Evolutionary conservation across 2,329 filamentous ascomycete species (phyloP), one percentile per base, ranked within the genome.

Genomic region (Beauveria rudraprayagi): DNA sequence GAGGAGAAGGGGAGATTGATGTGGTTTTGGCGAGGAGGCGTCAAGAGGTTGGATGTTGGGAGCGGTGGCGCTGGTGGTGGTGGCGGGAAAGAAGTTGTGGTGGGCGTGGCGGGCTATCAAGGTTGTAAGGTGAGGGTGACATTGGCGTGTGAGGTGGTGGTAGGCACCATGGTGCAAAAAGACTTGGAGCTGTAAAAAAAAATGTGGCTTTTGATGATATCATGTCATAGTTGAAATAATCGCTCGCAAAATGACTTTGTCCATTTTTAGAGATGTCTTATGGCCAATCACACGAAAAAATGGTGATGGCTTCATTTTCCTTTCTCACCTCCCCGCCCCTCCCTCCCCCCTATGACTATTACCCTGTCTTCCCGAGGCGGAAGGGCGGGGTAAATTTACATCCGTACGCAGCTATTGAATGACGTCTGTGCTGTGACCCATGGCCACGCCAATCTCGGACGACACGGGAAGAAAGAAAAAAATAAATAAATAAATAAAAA

Each of bases 81-180:
- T n/a, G 79, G 78, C 5, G 81, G 80, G 0, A 82, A 87, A 30
- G 76, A 77, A 7, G 67, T 79, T 26, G 81, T 87, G 88, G 64
- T 82, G 74, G 22, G 68, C 0, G 82, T 86, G 1, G 75, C 82
- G 0, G 70, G 91, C 22, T 80, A 72, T 1, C 75, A 75, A 5
- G 70, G 77, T 0, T 80, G 83, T 19, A 83, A 88, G 61, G 75
- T 79, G 3, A 82, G 94, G 40, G 80, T 80, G 26, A 90, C 86
- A 63, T 84, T 92, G 54, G 89, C 90, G 71, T 97, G 92, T 65
- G 93, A 97, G 73, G 87, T 91, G 48, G 88, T 97, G 67, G 90
- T 86, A 3, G 85, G 85, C 1, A 86, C 84, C 0, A 70, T 76
- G 37, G 70, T 80, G 44, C 66, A 70, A 19, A 64, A 65, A 54